Base-by-base conservation (phyloP, 257 asterid species). In the Misopates orontium region DNA sequence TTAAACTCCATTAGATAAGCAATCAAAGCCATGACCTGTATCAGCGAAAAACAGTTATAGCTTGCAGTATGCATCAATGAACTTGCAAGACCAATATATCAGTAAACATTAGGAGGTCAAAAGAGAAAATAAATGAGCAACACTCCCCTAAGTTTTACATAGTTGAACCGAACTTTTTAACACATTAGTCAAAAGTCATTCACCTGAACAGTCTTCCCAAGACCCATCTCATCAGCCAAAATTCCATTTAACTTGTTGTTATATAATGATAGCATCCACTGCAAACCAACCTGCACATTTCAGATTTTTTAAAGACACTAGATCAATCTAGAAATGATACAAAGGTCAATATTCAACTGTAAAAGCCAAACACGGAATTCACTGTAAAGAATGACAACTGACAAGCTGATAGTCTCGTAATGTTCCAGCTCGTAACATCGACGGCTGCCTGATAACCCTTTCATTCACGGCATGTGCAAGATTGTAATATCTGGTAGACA, bases 171-270 rank as follows among this genome's bases (percentile, higher is more conserved):
- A 58, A 64, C 20, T 36, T 13, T 58, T 50, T 48, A 31, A 48
- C 58, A 40, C 50, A 56, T 72, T 62, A 48, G 75, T 51, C 40
- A 60, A 55, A 71, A 52, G 23, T 52, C 69, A 50, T 56, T 74
- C 71, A 88, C 99, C 98, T 94, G 99, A 66, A 94, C 99, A 71
- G 99, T 94, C 92, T 94, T 94, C 70, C 99, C 99, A 54, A 94
- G 97, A 70, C 99, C 99, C 99, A 94, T 94, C 85, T 94, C 99
- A 81, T 94, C 99, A 42, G 99, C 99, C 87, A 94, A 89, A 70
- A 94, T 94, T 67, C 99, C 99, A 80, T 94, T 94, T 62, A 94
- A 75, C 75, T 94, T 94, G 80, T 94, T 94, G 73, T 94, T 94
- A 74, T 91, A 94, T 78, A 94, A 83, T 53, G 99, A 94, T 55